These are phyloP conservation scores for Ormosia semicastrata DNA, from an alignment of 306 rosid genomes.

Conservation along the genomic window DNA sequence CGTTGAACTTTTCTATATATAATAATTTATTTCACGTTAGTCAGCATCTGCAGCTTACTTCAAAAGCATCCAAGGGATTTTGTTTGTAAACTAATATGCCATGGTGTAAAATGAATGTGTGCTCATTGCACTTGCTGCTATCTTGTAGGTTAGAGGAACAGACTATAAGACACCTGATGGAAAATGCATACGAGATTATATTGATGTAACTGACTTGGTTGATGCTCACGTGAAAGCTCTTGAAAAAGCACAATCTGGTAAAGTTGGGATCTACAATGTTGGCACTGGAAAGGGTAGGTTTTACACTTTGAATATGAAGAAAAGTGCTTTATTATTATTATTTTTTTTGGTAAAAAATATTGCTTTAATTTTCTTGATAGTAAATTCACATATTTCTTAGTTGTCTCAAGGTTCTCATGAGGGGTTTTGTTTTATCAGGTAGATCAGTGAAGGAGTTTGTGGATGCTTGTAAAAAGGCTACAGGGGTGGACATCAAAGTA, in stretches of 20 bases:
- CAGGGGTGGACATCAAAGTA: constrained; percentile 75
- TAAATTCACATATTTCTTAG: background rate
- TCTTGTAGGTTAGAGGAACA: constrained; percentile 82
- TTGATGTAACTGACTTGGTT: constrained; percentile 94
- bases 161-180: constrained; percentile 86
- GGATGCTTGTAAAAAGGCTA: constrained; percentile 90
- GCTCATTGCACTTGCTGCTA: background rate
- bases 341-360: background rate
- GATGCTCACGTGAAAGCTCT: constrained; percentile 98
- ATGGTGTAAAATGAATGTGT: background rate
- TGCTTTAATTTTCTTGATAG: background rate
- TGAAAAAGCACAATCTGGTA: constrained; percentile 61
- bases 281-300: constrained; percentile 89
- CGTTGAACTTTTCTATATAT: background rate
- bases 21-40: background rate
- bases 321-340: too few species aligned
- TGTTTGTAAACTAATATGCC: background rate
- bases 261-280: constrained; percentile 93
- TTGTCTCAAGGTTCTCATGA: constrained; percentile 3
- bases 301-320: background rate
- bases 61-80: background rate
- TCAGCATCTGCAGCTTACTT: background rate
- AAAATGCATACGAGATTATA: constrained; percentile 87
- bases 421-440: constrained; percentile 46
- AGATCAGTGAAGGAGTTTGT: constrained; percentile 94